A percentile compares a stretch with the other conserved stretches of the same genome.
Conservation (phyloP, 2,329 filamentous ascomycete species). For the Graphilbum fragrans region DNA sequence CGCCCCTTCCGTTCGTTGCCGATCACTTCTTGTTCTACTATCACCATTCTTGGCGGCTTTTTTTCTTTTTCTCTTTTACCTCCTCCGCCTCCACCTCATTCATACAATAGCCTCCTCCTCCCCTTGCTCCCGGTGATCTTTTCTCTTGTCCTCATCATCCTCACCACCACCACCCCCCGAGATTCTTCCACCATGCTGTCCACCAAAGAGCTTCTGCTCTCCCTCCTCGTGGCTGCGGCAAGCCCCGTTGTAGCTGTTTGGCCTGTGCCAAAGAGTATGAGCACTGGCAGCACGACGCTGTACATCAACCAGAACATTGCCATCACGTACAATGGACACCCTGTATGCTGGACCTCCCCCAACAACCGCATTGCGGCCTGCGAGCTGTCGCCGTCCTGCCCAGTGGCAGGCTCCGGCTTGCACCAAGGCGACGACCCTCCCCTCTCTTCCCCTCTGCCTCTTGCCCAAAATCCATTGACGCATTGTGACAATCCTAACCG, state of each 20-base stretch:
- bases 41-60: too few species aligned
- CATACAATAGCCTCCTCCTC: too few species aligned
- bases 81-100: too few species aligned
- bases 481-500: constrained; percentile 5
- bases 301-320: constrained; percentile 39
- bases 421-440: not conserved
- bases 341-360: constrained; percentile 33
- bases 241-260: constrained; percentile 39
- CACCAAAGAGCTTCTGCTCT: constrained; percentile 17
- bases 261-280: constrained; percentile 40
- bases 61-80: too few species aligned
- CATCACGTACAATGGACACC: constrained; percentile 46
- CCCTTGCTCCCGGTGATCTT: not conserved
- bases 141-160: not conserved
- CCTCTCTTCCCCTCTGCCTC: not conserved
- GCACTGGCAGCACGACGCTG: constrained; percentile 37
- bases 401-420: constrained; percentile 1
- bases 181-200: constrained; percentile 14
- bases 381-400: constrained; percentile 1
- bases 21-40: too few species aligned
- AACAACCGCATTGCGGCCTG: not conserved
- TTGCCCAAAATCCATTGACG: constrained; percentile 6
- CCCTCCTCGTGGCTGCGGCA: constrained; percentile 26
- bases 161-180: not conserved
- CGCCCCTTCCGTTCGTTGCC: too few species aligned